Evolutionary conservation across 1,284 basidiomycete genomes (phyloP).

Genomic region (Athelia sp.): DNA sequence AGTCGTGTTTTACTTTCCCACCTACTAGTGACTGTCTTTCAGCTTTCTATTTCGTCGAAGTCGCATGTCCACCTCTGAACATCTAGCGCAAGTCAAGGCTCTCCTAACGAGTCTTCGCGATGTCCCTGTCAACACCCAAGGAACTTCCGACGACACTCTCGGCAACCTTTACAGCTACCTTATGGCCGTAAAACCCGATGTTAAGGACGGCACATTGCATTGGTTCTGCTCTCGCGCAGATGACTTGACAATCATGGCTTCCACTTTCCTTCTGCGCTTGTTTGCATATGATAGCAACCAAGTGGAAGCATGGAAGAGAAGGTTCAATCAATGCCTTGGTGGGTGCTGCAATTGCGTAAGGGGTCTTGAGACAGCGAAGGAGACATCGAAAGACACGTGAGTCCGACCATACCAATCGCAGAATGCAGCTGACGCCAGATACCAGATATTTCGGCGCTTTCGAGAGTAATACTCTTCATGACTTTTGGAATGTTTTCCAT

Average conservation of each 20-base stretch:
- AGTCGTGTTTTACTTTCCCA: neutral
- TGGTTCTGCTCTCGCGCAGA: constrained; percentile 70
- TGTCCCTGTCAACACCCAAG: constrained; percentile 44
- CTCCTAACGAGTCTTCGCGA: constrained; percentile 50
- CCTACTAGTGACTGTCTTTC: too few species aligned
- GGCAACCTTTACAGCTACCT: constrained; percentile 52
- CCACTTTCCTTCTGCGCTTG: constrained; percentile 75
- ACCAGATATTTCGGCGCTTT: constrained; percentile 67
- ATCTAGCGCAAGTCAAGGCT: constrained; percentile 32
- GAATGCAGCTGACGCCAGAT: too few species aligned
- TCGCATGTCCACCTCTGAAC: constrained; percentile 19
- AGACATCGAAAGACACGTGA: constrained; percentile 60
- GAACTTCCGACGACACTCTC: constrained; percentile 46
- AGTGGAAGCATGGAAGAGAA: constrained; percentile 60
- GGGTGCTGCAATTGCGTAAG: constrained; percentile 67
- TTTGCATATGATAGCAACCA: constrained; percentile 67
- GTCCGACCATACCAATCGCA: constrained; percentile 18
- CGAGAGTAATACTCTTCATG: constrained; percentile 36
- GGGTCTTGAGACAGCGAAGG: constrained; percentile 59
- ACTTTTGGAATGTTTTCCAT: constrained; percentile 65
- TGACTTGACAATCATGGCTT: constrained; percentile 49
- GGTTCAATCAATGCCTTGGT: constrained; percentile 49
- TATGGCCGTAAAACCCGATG: constrained; percentile 33
- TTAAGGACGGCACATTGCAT: constrained; percentile 42
- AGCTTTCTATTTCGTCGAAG: too few species aligned